A percentile compares a stretch with the other conserved stretches of the same genome.
Conservation (phyloP, 257 asterid species). For the Primulina huaijiensis region DNA sequence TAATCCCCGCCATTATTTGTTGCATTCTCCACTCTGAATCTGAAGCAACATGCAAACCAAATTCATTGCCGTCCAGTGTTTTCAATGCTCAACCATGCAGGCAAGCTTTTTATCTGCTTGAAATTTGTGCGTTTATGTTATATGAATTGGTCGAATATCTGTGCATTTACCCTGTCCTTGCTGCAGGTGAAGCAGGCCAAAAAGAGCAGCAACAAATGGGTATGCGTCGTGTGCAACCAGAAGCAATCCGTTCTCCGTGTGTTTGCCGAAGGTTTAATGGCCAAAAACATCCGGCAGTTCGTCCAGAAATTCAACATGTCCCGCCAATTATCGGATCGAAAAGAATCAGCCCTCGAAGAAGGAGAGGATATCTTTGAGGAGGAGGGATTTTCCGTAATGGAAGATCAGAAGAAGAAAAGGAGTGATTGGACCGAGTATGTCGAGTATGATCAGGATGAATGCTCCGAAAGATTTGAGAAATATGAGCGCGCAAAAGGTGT, state of each 20-base stretch:
- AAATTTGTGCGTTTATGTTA: neutral
- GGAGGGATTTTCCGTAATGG: slow-evolving; percentile 16
- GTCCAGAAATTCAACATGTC: slow-evolving; percentile 92
- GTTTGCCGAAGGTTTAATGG: slow-evolving; percentile 62
- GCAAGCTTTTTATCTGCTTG: slow-evolving; percentile 23
- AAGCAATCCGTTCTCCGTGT: slow-evolving; percentile 73
- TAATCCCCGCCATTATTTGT: neutral
- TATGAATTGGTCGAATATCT: neutral
- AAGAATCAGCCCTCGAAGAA: slow-evolving; percentile 5
- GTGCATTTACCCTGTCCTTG: neutral
- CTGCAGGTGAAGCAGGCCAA: slow-evolving; percentile 94
- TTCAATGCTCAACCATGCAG: slow-evolving; percentile 77
- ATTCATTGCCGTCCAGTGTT: slow-evolving; percentile 68
- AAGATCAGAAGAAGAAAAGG: slow-evolving; percentile 36
- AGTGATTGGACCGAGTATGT: slow-evolving; percentile 79
- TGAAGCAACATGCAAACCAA: slow-evolving; percentile 40
- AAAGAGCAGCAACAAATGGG: slow-evolving; percentile 89
- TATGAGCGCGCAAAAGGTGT: slow-evolving; percentile 32
- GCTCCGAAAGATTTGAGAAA: slow-evolving; percentile 7
- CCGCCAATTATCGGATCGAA: slow-evolving; percentile 57
- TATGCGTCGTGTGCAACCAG: slow-evolving; percentile 83
- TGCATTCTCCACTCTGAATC: neutral
- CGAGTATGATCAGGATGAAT: slow-evolving; percentile 39
- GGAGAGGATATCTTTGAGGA: slow-evolving; percentile 27
- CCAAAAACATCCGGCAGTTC: slow-evolving; percentile 70